Percentiles rank a stretch among this genome's conserved stretches.
These are phyloP conservation scores for Pisolithus sp. DNA, from an alignment of 768 basidiomycete species.

Conservation along the genomic window DNA sequence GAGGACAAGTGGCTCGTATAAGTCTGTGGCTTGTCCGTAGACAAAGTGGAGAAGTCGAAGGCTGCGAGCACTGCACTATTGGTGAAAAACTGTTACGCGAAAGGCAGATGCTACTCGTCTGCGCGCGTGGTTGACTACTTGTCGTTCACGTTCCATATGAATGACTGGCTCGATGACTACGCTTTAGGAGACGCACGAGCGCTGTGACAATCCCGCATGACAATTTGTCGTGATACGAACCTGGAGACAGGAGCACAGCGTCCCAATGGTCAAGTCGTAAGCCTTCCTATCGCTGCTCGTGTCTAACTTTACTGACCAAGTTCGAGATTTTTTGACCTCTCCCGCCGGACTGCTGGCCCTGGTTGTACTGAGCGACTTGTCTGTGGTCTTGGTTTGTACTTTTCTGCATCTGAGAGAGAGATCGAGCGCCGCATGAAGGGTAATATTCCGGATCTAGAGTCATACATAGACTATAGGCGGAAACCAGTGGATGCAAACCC, in stretches of 20 bases:
- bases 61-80: constrained; percentile 63
- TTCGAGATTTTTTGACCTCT: constrained; percentile 33
- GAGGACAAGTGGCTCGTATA: constrained; percentile 32
- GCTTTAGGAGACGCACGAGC: constrained; percentile 25
- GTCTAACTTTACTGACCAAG: constrained; percentile 1
- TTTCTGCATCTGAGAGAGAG: constrained; percentile 37
- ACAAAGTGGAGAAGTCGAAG: constrained; percentile 35
- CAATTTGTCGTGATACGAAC: constrained; percentile 24
- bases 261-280: constrained; percentile 29
- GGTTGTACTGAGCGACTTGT: constrained; percentile 37
- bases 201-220: constrained; percentile 25
- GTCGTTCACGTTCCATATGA: constrained; percentile 38
- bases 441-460: constrained; percentile 39
- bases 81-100: constrained; percentile 57
- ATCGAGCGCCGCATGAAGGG: constrained; percentile 36
- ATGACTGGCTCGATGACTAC: constrained; percentile 38
- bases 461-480: constrained; percentile 47
- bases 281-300: constrained; percentile 4
- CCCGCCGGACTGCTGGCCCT: constrained; percentile 31
- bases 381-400: constrained; percentile 35
- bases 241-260: constrained; percentile 25
- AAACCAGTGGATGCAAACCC: constrained; percentile 49
- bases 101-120: constrained; percentile 49
- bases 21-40: constrained; percentile 23
- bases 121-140: constrained; percentile 65